Base-by-base conservation (phyloP, 2,329 filamentous ascomycete genomes). In the Taxawa tesnikishii region DNA sequence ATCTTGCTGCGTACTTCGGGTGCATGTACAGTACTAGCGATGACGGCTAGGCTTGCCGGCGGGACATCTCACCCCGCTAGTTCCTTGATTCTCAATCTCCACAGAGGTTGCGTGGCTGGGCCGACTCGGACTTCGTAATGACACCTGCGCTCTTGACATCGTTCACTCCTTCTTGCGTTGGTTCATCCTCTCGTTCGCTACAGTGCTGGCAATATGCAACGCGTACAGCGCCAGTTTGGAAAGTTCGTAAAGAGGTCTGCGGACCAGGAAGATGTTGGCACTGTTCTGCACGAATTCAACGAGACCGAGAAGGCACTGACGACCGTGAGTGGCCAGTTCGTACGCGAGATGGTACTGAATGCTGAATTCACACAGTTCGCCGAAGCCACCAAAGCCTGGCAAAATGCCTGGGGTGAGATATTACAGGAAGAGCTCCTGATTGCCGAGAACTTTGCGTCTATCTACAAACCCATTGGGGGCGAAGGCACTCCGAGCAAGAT, bases 401-500 rank as follows among this genome's bases (percentile, higher is more conserved):
- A 79, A 48, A 79, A 88, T 47, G 70, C 78, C 8, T 92, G 83
- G 83, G 67, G 75, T 5, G 70, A 74, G 37, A 75, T 88, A 42
- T 68, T 83, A 68, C 36, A 32, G 12, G 38, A 26, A 21, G 26
- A 45, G 31, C 67, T 75, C 37, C 69, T 73, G 26, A 65, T 81
- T 37, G 62, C 75, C 29, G 67, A 73, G 41, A 72, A 79, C 46
- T 79, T 82, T 51, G 75, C 84, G 44, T 65, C 67, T 39, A 61
- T 92, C 31, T 90, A 87, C 64, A 73, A 79, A 43, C 80, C 82
- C 17, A 82, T 90, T 43, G 65, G 79, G 38, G 78, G 75, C 18
- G 70, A 77, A 14, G 66, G 68, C 14, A 64, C 71, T 29, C 68
- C 74, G 32, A 65, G 70, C 12, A 58, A 68, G 36, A 42, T 45